phyloP scores from a whole-genome alignment of 2,329 filamentous ascomycete genomes.

The Penicillium crustosum region DNA sequence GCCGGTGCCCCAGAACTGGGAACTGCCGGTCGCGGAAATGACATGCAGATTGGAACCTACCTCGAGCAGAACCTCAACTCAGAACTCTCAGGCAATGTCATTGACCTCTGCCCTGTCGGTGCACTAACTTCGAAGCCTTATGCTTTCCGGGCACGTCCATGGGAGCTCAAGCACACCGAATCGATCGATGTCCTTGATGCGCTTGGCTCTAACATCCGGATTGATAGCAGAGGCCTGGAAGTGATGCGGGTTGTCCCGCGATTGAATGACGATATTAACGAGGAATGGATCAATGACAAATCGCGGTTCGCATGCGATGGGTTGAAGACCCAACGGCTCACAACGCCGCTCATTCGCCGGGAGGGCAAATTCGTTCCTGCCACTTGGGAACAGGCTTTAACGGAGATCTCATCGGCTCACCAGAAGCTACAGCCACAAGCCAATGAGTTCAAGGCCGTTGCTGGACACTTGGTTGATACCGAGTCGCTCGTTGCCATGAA shows the following conservation, averaged over 20 bases:
- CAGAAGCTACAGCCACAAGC: conserved; percentile 76
- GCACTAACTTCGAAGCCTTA: conserved; percentile 97
- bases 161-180: conserved; percentile 96
- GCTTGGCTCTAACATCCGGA: conserved; percentile 88
- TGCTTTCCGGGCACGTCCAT: conserved; percentile 92
- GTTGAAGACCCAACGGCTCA: conserved; percentile 91
- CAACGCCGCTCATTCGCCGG: conserved; percentile 83
- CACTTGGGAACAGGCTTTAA: conserved; percentile 92
- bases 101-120: conserved; percentile 96
- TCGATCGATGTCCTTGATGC: conserved; percentile 92
- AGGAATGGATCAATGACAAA: conserved; percentile 99
- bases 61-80: conserved; percentile 91
- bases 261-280: conserved; percentile 96
- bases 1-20: conserved; percentile 94
- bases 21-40: conserved; percentile 91
- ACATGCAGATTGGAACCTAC: conserved; percentile 97
- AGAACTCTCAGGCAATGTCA: conserved; percentile 94
- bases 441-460: conserved; percentile 94
- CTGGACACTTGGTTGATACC: conserved; percentile 85
- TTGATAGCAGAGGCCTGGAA: conserved; percentile 89
- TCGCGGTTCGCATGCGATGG: conserved; percentile 94
- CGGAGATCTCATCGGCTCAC: conserved; percentile 80
- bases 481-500: conserved; percentile 96
- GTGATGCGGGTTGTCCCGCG: conserved; percentile 93
- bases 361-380: conserved; percentile 89